Evolutionary conservation across 306 rosid genomes (phyloP), one percentile per base, ranked within the genome.

Genomic region (Vigna reflexopilosa): DNA sequence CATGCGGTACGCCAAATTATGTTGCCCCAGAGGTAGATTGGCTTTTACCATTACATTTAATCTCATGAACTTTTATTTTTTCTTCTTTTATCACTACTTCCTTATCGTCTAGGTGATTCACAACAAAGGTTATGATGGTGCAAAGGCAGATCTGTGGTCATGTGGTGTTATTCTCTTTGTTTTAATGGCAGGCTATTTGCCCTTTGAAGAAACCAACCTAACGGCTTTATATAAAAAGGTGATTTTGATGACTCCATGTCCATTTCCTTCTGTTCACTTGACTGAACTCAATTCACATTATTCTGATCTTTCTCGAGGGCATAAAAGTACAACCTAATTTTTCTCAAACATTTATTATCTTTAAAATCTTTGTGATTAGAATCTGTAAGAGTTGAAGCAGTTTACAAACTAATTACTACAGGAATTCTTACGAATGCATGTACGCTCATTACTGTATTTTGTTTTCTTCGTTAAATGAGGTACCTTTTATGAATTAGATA

Each of bases 1-100:
- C 98, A 57, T 95, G 98, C 17, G 98, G 98, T 80, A 95, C 98
- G 1, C 98, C 98, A 78, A 95, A 95, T 85, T 95, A 95, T 72
- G 97, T 92, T 86, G 98, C 98, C 73, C 98, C 98, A 30, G 98
- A 95, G 98, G 98, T 95, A 89, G 51, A 73, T 69, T 78, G 76
- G 67, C 76, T 56, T 55, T 78, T 63, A 11, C 17, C 54, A 4
- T 32, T 56, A 66, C 67, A 12, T 73, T 7, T 48, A 74, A 44
- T 82, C 79, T 45, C 59, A 72, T 64, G 16, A 38, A 15, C 62
- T 56, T 71, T 26, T 49, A 70, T 9, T 42, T 22, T 34, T 69
- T 45, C 13, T 45, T 45, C 56, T 62, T 69, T 71, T 68, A 73
- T 82, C 75, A 58, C 70, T 83, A 32, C 65, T 82, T 67, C 54